A percentile compares a stretch with the other conserved stretches of the same genome.
These are phyloP conservation scores for Fusarium sp. DNA, from an alignment of 2,329 filamentous ascomycete genomes.

Conservation along the genomic window DNA sequence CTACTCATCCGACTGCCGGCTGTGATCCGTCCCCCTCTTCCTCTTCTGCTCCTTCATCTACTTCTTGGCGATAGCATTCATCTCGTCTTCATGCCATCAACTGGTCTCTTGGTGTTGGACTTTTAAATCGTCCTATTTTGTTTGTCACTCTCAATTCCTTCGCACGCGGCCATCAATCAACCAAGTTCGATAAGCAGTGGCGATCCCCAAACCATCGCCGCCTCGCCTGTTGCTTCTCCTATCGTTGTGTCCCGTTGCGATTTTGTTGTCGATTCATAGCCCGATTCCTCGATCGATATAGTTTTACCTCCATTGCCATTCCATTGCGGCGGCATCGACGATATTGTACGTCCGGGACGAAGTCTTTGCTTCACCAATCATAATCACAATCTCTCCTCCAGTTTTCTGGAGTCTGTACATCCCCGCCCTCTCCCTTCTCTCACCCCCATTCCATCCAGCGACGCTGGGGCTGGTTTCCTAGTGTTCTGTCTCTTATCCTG, in stretches of 20 bases:
- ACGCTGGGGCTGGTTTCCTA: constrained; percentile 35
- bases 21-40: constrained; percentile 39
- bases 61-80: constrained; percentile 20
- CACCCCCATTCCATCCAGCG: constrained; percentile 22
- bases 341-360: constrained; percentile 20
- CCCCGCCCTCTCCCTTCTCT: constrained; percentile 23
- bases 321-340: constrained; percentile 7
- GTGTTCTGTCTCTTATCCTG: constrained; percentile 30
- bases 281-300: constrained; percentile 13
- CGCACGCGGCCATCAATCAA: constrained; percentile 22
- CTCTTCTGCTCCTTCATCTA: constrained; percentile 19
- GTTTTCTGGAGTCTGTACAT: constrained; percentile 9
- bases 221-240: neutral
- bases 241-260: constrained; percentile 11
- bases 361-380: constrained; percentile 24
- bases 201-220: constrained; percentile 20
- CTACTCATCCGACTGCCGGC: constrained; percentile 32
- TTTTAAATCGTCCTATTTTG: constrained; percentile 13
- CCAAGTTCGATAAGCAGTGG: constrained; percentile 33
- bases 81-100: constrained; percentile 17
- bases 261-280: constrained; percentile 6
- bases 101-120: constrained; percentile 10
- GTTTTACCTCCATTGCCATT: constrained; percentile 10
- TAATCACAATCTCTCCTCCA: constrained; percentile 22
- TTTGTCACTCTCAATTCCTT: constrained; percentile 18